These are phyloP conservation scores for Penicillium crystallinum DNA, from an alignment of 495 filamentous ascomycete species.

Conservation along the genomic window DNA sequence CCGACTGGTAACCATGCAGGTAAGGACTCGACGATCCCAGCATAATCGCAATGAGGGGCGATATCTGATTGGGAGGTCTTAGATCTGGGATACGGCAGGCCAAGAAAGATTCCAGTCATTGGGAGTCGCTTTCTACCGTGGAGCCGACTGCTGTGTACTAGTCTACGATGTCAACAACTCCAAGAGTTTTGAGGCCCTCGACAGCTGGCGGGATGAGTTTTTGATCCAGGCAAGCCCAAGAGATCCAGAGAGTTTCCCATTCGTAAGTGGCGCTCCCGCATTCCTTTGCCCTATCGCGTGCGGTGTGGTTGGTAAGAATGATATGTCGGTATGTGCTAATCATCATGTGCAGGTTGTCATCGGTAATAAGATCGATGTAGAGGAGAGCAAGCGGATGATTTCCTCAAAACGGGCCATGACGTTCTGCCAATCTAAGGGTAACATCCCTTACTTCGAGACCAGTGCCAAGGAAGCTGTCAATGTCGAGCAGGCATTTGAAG, in stretches of 20 bases:
- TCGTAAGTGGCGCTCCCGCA: slow-evolving; percentile 55
- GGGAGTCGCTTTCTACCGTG: slow-evolving; percentile 96
- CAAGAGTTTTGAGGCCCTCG: slow-evolving; percentile 97
- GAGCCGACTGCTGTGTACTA: slow-evolving; percentile 96
- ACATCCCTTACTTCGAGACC: slow-evolving; percentile 98
- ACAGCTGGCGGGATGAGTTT: slow-evolving; percentile 98
- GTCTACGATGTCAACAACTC: slow-evolving; percentile 99
- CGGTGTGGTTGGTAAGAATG: background rate
- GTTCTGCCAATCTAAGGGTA: slow-evolving; percentile 95
- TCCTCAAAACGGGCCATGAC: slow-evolving; percentile 92
- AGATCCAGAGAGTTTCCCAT: slow-evolving; percentile 96
- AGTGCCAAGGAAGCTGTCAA: slow-evolving; percentile 98
- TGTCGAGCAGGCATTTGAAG: slow-evolving; percentile 97
- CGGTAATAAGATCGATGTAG: slow-evolving; percentile 98
- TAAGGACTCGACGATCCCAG: slow-evolving; percentile 33
- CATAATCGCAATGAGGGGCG: background rate
- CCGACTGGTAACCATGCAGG: slow-evolving; percentile 97
- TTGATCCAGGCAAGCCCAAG: slow-evolving; percentile 94
- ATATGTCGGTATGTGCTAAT: slow-evolving; percentile 2
- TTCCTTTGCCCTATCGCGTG: background rate
- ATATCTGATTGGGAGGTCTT: slow-evolving; percentile 17
- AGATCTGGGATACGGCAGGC: slow-evolving; percentile 98
- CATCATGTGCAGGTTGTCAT: slow-evolving; percentile 64
- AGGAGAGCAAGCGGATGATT: slow-evolving; percentile 96
- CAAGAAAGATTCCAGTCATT: slow-evolving; percentile 98